These are phyloP conservation scores for Leishmania martiniquensis DNA, from an alignment of 208 protist species.

Conservation along the genomic window DNA sequence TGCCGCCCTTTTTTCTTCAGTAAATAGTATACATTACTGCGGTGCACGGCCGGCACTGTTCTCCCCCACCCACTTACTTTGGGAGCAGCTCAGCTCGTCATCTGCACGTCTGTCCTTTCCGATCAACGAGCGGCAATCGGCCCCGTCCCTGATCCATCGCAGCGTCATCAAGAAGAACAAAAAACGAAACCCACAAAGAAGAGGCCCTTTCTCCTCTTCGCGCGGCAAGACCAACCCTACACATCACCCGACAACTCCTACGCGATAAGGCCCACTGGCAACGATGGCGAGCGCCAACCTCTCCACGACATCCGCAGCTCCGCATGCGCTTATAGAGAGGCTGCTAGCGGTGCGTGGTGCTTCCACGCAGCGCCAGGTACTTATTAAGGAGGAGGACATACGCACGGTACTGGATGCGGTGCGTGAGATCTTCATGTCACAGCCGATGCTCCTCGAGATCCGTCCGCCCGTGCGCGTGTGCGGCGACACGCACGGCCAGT, in stretches of 20 bases:
- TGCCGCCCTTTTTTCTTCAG: not conserved
- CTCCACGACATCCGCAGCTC: slow-evolving; percentile 14
- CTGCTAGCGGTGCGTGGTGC: slow-evolving; percentile 60
- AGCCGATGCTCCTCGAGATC: slow-evolving; percentile 91
- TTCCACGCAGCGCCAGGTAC: slow-evolving; percentile 35
- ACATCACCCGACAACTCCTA: not conserved
- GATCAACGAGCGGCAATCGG: too few species aligned
- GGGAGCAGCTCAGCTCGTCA: too few species aligned
- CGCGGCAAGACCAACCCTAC: too few species aligned
- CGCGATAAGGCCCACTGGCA: not conserved
- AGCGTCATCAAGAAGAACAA: too few species aligned
- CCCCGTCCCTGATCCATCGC: too few species aligned
- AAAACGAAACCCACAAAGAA: too few species aligned
- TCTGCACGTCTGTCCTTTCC: too few species aligned
- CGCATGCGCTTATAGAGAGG: slow-evolving; percentile 70
- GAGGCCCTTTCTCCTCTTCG: too few species aligned
- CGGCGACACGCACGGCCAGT: slow-evolving; percentile 99
- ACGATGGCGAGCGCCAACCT: slow-evolving; percentile 6
- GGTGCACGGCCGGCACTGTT: not conserved
- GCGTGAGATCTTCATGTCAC: slow-evolving; percentile 89
- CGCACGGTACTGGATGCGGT: slow-evolving; percentile 58
- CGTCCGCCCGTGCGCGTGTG: slow-evolving; percentile 86
- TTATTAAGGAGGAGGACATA: slow-evolving; percentile 90
- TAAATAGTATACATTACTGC: not conserved
- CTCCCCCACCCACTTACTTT: too few species aligned